Evolutionary conservation across 1,284 basidiomycete genomes (phyloP), one percentile per base, ranked within the genome.

Genomic region (Stygiomarasmius scandens): DNA sequence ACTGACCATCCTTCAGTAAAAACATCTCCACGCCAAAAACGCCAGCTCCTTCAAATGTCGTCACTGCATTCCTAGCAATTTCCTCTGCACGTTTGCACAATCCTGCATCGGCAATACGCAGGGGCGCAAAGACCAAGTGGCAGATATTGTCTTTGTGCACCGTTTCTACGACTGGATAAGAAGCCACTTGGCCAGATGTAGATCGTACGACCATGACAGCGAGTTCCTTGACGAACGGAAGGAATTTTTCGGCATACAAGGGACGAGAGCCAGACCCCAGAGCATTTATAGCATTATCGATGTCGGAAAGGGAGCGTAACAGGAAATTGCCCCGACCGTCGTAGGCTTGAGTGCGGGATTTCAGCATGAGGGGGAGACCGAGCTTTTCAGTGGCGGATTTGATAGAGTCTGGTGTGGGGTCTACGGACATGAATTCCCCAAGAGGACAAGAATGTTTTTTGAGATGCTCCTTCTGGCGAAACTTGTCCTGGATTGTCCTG

Each of bases 11-110:
- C 25, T 81, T 75, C 82, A 97, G 84, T 49, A 98, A 77, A 75
- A 99, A 99, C 93, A 99, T 94, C 73, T 99, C 97, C 0, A 99
- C 96, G 3, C 96, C 96, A 75, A 98, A 99, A 25, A 98, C 87
- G 16, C 97, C 97, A 1, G 96, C 96, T 3, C 96, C 96, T 27
- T 84, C 74, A 34, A 99, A 85, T 2, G 89, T 88, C 56, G 79
- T 83, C 8, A 98, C 85, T 0, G 96, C 95, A 50, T 82, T 77
- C 71, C 96, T 93, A 0, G 97, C 97, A 44, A 97, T 78, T 20
- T 74, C 70, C 59, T 87, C 83, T 10, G 95, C 95, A 44, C 82
- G 77, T 20, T 74, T 68, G 49, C 84, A 76, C n/a, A 93, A 75
- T 24, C 79, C 75, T 38, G 84, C 72, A 65, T 89, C 82, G 8